Evolutionary conservation across 768 basidiomycete genomes (phyloP).

Genomic region (Phylloporus sp.): DNA sequence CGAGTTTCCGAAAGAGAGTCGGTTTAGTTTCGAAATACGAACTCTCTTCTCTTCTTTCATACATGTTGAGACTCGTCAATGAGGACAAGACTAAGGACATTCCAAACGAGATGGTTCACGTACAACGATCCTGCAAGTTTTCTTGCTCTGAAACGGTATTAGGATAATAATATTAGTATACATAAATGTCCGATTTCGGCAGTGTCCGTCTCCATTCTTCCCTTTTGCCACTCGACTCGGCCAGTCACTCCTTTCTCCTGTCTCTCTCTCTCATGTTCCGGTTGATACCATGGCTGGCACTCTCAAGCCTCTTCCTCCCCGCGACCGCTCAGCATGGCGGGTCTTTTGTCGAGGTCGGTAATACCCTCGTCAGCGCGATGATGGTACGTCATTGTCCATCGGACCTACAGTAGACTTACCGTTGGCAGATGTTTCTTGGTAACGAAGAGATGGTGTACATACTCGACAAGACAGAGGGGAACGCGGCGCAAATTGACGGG

Average conservation of each 20-base stretch:
- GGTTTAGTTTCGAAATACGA: no score
- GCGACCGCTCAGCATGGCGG: not conserved
- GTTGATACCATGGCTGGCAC: not conserved
- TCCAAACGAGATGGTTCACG: no score
- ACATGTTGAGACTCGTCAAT: no score
- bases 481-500: constrained; percentile 57
- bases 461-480: constrained; percentile 83
- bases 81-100: no score
- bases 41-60: no score
- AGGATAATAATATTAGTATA: no score
- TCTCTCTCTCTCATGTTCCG: not conserved
- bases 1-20: no score
- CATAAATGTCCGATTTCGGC: no score
- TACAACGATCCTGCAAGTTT: no score
- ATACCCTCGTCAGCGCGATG: constrained; percentile 19
- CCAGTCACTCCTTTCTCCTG: not conserved
- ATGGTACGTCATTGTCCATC: constrained; percentile 36
- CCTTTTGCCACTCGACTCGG: not conserved
- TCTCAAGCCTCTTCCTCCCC: not conserved
- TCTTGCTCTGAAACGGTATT: no score
- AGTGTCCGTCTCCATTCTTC: not conserved
- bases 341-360: no score
- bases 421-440: constrained; percentile 67
- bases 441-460: constrained; percentile 81
- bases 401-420: not conserved